Evolutionary conservation across 371 early-diverging fungal species (phyloP).

Genomic region (Syncephalastrum monosporum): DNA sequence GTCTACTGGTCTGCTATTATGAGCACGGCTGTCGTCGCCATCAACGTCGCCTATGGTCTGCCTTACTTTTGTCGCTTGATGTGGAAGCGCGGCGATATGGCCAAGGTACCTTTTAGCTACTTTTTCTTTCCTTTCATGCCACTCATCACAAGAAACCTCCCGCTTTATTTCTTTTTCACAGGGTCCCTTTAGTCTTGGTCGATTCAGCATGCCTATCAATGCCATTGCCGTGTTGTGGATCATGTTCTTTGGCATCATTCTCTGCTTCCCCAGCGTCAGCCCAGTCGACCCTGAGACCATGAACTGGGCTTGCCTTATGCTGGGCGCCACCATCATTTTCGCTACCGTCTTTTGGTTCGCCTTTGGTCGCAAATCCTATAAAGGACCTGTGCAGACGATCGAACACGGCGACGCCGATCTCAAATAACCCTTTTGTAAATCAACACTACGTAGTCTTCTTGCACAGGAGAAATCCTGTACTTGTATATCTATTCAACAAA

Average conservation of each 20-base stretch:
- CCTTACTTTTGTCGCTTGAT: constrained; percentile 29
- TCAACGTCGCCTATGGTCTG: constrained; percentile 26
- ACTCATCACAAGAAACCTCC: background rate
- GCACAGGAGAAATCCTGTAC: too few relatives aligned
- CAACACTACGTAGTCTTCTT: too few relatives aligned
- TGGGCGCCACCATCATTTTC: constrained; percentile 24
- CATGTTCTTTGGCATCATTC: constrained; percentile 24
- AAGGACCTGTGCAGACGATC: constrained; percentile 12
- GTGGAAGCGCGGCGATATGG: constrained; percentile 18
- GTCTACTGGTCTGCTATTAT: constrained; percentile 27
- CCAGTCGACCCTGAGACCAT: constrained; percentile 19
- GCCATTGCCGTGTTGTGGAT: constrained; percentile 25
- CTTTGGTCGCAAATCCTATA: constrained; percentile 18
- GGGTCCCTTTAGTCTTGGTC: constrained; percentile 28
- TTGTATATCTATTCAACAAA: too few relatives aligned
- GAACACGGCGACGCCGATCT: too few relatives aligned
- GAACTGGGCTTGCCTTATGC: constrained; percentile 30
- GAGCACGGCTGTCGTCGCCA: constrained; percentile 24
- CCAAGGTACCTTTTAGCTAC: background rate
- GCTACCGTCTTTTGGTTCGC: constrained; percentile 18
- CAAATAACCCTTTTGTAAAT: too few relatives aligned
- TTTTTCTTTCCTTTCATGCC: background rate
- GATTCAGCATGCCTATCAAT: constrained; percentile 22
- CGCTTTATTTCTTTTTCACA: background rate
- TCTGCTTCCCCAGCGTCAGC: constrained; percentile 22